A percentile compares a stretch with the other conserved stretches of the same genome.
phyloP scores from a whole-genome alignment of 306 rosid genomes.

The Cyamopsis tetragonoloba region DNA sequence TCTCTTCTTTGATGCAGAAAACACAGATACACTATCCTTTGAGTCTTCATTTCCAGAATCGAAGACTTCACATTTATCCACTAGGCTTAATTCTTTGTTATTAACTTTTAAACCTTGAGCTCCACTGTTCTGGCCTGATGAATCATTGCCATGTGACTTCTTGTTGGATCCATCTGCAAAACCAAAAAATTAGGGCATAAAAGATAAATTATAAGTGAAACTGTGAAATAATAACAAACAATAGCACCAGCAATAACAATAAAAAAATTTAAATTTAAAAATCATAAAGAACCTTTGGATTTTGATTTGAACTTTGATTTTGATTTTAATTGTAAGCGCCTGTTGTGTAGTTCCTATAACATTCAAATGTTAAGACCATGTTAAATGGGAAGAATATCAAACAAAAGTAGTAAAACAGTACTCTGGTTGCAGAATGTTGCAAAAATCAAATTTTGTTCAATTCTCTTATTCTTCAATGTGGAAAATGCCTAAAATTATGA shows the following conservation, averaged over 20 bases:
- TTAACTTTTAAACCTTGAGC: slow-evolving; percentile 29
- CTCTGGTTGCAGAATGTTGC: slow-evolving; percentile 8
- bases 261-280: neutral
- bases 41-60: slow-evolving; percentile 18
- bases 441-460: neutral
- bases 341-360: slow-evolving; percentile 64
- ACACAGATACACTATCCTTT: slow-evolving; percentile 18
- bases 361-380: neutral
- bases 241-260: neutral
- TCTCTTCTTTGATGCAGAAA: slow-evolving; percentile 40
- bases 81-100: slow-evolving; percentile 19
- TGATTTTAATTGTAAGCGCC: slow-evolving; percentile 64
- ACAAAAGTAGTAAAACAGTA: neutral
- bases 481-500: neutral
- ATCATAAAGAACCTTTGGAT: slow-evolving; percentile 40
- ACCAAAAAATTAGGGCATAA: neutral
- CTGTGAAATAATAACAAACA: neutral
- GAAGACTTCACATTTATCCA: slow-evolving; percentile 14
- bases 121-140: slow-evolving; percentile 6
- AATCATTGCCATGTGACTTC: slow-evolving; percentile 22
- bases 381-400: neutral
- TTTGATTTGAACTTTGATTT: slow-evolving; percentile 50
- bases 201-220: neutral
- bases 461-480: neutral
- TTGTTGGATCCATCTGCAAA: slow-evolving; percentile 30